Percentiles rank a stretch among this genome's conserved stretches.
Evolutionary conservation across 2,329 filamentous ascomycete species (phyloP).

Genomic region (Fusarium nodosum): DNA sequence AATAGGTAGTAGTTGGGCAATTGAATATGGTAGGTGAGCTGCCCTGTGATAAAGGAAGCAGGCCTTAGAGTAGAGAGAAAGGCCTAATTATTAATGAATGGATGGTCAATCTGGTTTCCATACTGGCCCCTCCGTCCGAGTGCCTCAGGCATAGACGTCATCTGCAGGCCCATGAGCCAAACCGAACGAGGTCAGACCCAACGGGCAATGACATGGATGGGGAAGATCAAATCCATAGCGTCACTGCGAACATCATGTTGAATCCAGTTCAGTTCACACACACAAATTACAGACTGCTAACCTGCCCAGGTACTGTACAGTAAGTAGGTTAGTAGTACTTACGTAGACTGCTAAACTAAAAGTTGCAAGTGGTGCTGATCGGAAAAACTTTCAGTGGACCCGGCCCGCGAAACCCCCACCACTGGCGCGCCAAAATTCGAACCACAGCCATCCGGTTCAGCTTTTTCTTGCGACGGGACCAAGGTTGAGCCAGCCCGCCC

Average conservation of each 20-base stretch:
- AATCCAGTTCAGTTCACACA: slow-evolving; percentile 7
- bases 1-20: not conserved
- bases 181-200: slow-evolving; percentile 2
- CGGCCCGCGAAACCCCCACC: slow-evolving; percentile 34
- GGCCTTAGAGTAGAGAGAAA: not conserved
- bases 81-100: not conserved
- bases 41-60: not conserved
- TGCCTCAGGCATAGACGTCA: slow-evolving; percentile 35
- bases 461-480: slow-evolving; percentile 53
- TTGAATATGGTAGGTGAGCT: not conserved
- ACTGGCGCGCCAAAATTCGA: slow-evolving; percentile 52
- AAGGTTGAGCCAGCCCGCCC: slow-evolving; percentile 30
- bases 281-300: not conserved
- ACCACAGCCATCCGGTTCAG: slow-evolving; percentile 44
- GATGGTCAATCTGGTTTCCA: not conserved
- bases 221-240: slow-evolving; percentile 6
- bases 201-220: slow-evolving; percentile 5
- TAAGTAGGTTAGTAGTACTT: not conserved
- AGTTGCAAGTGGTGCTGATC: slow-evolving; percentile 35
- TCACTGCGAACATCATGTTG: slow-evolving; percentile 2
- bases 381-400: slow-evolving; percentile 52
- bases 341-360: slow-evolving; percentile 6
- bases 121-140: slow-evolving; percentile 15
- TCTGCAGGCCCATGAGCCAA: slow-evolving; percentile 6
- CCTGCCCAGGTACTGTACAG: not conserved